A percentile compares a stretch with the other conserved stretches of the same genome.
These are phyloP conservation scores for Pythium sp. DNA, from an alignment of 352 stramenopile species.

Conservation along the genomic window DNA sequence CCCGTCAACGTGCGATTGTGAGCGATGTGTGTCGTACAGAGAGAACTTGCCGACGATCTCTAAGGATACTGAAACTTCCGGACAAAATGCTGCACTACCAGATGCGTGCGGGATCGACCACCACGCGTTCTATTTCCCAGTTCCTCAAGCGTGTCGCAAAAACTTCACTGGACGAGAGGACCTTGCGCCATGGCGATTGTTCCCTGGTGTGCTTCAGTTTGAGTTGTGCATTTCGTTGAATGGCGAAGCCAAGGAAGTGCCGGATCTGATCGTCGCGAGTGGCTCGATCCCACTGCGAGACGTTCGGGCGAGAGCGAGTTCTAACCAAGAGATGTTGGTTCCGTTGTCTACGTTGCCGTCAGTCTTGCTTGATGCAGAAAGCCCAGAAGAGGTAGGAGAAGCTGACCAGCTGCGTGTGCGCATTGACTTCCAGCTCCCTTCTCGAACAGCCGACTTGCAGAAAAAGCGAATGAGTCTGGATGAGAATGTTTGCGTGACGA, in stretches of 20 bases:
- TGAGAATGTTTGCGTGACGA: not conserved
- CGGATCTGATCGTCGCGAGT: constrained; percentile 62
- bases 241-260: constrained; percentile 62
- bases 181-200: constrained; percentile 71
- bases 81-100: not conserved
- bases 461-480: constrained; percentile 14
- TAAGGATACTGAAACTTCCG: not conserved
- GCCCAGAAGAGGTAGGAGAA: constrained; percentile 17
- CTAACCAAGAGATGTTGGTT: constrained; percentile 37
- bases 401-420: constrained; percentile 54
- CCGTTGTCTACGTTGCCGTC: constrained; percentile 36
- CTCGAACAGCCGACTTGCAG: not conserved
- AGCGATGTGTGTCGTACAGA: constrained; percentile 40
- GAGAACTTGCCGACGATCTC: constrained; percentile 5
- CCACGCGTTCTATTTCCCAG: constrained; percentile 80
- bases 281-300: constrained; percentile 49
- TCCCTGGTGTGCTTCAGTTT: constrained; percentile 69
- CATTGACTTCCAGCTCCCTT: constrained; percentile 31
- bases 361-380: not conserved
- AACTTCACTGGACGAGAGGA: constrained; percentile 76
- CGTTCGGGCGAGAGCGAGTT: constrained; percentile 22
- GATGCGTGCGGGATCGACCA: constrained; percentile 63
- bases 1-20: constrained; percentile 40
- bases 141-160: constrained; percentile 72
- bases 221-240: constrained; percentile 72